A percentile compares a stretch with the other conserved stretches of the same genome.
Conservation (phyloP, 495 filamentous ascomycete species). For the Aspergillus incahuasiensis region DNA sequence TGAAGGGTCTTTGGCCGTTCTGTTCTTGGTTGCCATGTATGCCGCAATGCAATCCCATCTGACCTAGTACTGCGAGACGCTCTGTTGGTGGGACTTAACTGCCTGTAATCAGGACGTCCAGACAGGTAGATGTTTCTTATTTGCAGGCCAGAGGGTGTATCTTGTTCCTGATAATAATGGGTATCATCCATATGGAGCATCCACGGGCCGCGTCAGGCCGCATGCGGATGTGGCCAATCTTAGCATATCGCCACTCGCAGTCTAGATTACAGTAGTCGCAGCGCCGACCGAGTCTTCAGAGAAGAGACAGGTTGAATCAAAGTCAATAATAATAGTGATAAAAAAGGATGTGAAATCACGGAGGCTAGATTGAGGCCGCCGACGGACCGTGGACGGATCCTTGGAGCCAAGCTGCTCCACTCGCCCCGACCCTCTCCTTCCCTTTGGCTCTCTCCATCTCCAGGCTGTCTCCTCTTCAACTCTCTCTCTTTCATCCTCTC, state of each 20-base stretch:
- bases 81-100: too few relatives aligned
- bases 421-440: conserved; percentile 12
- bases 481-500: not conserved
- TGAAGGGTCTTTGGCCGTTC: too few relatives aligned
- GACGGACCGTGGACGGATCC: conserved; percentile 12
- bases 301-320: not conserved
- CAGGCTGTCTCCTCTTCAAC: conserved; percentile 1
- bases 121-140: too few relatives aligned
- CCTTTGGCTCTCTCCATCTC: conserved; percentile 4
- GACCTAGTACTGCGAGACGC: too few relatives aligned
- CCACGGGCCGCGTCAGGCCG: not conserved
- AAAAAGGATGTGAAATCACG: not conserved
- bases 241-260: not conserved
- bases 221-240: not conserved
- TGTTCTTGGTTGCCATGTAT: too few relatives aligned
- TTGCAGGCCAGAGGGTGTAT: too few relatives aligned
- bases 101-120: too few relatives aligned
- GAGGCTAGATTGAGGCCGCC: conserved; percentile 4
- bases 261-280: not conserved
- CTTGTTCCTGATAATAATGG: not conserved
- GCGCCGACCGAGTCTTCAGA: not conserved
- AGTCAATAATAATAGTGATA: not conserved
- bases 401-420: conserved; percentile 12
- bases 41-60: too few relatives aligned
- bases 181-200: too few relatives aligned